A percentile compares a stretch with the other conserved stretches of the same genome.
phyloP scores from a whole-genome alignment of 345 rosid genomes.

The Pelargonium nanum region DNA sequence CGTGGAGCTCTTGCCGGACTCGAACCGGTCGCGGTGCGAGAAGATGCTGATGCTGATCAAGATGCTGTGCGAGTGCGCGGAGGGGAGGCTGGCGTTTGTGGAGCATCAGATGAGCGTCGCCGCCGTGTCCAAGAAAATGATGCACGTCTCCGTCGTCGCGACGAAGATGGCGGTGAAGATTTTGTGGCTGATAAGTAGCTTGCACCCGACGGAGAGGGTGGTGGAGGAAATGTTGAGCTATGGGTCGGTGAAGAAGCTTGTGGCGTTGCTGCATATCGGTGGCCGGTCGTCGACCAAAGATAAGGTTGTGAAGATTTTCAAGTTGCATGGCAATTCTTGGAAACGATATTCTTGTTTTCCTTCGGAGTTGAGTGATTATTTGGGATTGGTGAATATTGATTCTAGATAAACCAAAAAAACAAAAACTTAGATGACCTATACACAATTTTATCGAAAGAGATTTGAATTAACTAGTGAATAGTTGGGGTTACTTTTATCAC shows the following conservation, averaged over 20 bases:
- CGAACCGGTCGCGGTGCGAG: slow-evolving; percentile 23
- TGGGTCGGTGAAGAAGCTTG: slow-evolving; percentile 24
- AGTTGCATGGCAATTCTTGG: slow-evolving; percentile 23
- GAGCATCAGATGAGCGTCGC: slow-evolving; percentile 27
- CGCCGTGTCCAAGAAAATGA: slow-evolving; percentile 21
- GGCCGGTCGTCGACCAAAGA: slow-evolving; percentile 24
- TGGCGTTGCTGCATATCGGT: slow-evolving; percentile 21
- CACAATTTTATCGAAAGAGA: not conserved
- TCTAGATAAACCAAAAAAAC: not conserved
- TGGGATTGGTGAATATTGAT: slow-evolving; percentile 13
- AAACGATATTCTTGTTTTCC: slow-evolving; percentile 23
- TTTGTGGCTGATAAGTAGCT: slow-evolving; percentile 20
- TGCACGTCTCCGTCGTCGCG: slow-evolving; percentile 8
- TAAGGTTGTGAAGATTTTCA: slow-evolving; percentile 22
- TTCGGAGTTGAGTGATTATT: slow-evolving; percentile 14
- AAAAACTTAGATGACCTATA: not conserved
- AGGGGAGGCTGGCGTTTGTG: slow-evolving; percentile 22
- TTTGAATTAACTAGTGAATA: no score
- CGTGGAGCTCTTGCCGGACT: slow-evolving; percentile 26
- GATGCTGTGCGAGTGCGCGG: slow-evolving; percentile 24
- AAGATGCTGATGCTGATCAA: slow-evolving; percentile 19
- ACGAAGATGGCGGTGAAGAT: slow-evolving; percentile 28
- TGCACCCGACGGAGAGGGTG: slow-evolving; percentile 16
- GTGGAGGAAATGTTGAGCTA: slow-evolving; percentile 25
- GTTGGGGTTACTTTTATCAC: no score